A percentile compares a stretch with the other conserved stretches of the same genome.
Evolutionary conservation across 176 grass and related monocot species (phyloP).

Genomic region (Hyparrhenia diplandra): DNA sequence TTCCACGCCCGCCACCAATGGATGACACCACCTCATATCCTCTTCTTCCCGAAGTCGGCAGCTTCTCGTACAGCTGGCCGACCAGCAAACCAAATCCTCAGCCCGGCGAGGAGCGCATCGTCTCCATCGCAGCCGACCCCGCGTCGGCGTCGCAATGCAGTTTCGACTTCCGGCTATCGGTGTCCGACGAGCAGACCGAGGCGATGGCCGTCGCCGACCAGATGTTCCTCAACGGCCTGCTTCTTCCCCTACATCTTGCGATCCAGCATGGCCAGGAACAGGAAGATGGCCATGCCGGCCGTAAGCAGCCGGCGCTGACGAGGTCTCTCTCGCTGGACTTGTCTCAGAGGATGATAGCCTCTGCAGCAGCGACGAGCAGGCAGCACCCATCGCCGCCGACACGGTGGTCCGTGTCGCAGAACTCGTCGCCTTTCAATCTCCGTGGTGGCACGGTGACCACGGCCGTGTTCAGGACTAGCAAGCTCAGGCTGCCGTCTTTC

Average conservation of each 20-base stretch:
- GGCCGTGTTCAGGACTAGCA: background rate
- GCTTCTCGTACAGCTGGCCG: constrained; percentile 54
- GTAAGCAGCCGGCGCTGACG: background rate
- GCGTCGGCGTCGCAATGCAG: background rate
- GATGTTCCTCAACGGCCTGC: constrained; percentile 47
- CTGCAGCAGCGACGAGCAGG: constrained; percentile 9
- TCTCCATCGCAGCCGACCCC: background rate
- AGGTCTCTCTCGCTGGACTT: constrained; percentile 21
- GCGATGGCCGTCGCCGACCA: constrained; percentile 41
- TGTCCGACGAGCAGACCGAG: background rate
- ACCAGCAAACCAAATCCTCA: background rate
- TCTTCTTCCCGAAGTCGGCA: constrained; percentile 30
- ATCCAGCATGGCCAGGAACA: background rate
- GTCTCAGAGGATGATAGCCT: constrained; percentile 12
- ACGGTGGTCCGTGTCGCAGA: background rate
- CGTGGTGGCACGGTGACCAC: background rate
- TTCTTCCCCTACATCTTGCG: constrained; percentile 34
- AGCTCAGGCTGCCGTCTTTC: constrained; percentile 11
- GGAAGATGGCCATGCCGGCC: background rate
- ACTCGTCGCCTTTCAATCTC: background rate
- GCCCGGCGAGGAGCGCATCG: background rate
- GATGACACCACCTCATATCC: background rate
- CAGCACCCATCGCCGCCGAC: background rate
- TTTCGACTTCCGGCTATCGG: constrained; percentile 25
- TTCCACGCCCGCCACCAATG: too few species aligned